A percentile compares a stretch with the other conserved stretches of the same genome.
Evolutionary conservation across 78 protist genomes (phyloP).

Genomic region (Dictyostelium capitatum): DNA sequence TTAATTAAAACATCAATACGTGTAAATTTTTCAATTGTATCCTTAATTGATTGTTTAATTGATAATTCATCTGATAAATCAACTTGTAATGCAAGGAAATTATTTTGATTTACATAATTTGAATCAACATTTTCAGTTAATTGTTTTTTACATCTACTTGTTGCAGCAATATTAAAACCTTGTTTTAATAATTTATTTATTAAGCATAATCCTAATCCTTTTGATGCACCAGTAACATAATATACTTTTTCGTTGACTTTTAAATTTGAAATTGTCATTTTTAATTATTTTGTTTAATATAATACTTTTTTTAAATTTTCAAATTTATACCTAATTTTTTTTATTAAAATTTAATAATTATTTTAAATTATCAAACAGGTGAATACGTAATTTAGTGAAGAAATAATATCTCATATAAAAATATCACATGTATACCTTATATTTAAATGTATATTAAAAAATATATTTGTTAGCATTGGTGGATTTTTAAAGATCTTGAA

Average conservation of each 20-base stretch:
- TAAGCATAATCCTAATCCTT: slow-evolving; percentile 31
- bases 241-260: slow-evolving; percentile 8
- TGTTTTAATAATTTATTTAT: background rate
- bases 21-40: background rate
- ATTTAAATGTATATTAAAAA: no score
- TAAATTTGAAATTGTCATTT: background rate
- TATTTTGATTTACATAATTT: background rate
- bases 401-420: no score
- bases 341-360: no score
- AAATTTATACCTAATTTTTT: no score
- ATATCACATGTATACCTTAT: no score
- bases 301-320: background rate
- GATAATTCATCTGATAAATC: slow-evolving; percentile 12
- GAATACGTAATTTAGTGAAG: no score
- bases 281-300: background rate
- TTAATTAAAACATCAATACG: slow-evolving; percentile 33
- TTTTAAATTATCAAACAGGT: no score
- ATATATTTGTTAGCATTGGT: no score
- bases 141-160: slow-evolving; percentile 16
- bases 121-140: background rate
- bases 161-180: slow-evolving; percentile 44
- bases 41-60: background rate
- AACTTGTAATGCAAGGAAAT: slow-evolving; percentile 20
- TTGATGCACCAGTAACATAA: slow-evolving; percentile 48
- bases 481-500: no score